Evolutionary conservation across 345 rosid species (phyloP).

Genomic region (Rhodamnia rubescens): DNA sequence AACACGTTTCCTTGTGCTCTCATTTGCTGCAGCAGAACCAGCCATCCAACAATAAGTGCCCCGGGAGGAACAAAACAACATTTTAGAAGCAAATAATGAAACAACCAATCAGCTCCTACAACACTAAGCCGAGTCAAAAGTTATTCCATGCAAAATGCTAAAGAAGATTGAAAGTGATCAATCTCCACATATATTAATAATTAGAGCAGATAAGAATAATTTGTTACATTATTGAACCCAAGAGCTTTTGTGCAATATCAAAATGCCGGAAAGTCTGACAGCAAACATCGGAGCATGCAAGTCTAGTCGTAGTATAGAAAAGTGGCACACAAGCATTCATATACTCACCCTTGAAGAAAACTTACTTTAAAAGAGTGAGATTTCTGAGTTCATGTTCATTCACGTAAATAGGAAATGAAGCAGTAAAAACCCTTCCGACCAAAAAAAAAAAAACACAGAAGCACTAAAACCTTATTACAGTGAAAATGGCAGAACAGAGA

Average conservation of each 20-base stretch:
- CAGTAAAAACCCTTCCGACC: background rate
- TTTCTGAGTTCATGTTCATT: background rate
- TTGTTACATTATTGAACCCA: background rate
- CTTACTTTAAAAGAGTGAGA: background rate
- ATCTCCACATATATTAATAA: background rate
- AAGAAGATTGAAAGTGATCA: background rate
- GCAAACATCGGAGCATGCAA: background rate
- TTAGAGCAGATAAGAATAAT: background rate
- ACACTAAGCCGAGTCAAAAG: background rate
- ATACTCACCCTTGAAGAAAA: background rate
- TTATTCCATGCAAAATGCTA: background rate
- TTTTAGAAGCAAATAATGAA: background rate
- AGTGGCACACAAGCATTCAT: background rate
- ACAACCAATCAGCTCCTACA: background rate
- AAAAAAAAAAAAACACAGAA: no score
- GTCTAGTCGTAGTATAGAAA: background rate
- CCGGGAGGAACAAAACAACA: background rate
- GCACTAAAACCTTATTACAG: background rate
- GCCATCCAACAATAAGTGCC: background rate
- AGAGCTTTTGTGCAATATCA: background rate
- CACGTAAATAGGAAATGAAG: background rate
- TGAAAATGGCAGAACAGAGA: background rate
- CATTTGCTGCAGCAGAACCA: slow-evolving; percentile 57
- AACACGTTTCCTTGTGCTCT: slow-evolving; percentile 84
- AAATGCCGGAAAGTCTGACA: background rate